Evolutionary conservation across 1,139 yeast genomes (phyloP).

Genomic region (Sugiyamaella castrensis): DNA sequence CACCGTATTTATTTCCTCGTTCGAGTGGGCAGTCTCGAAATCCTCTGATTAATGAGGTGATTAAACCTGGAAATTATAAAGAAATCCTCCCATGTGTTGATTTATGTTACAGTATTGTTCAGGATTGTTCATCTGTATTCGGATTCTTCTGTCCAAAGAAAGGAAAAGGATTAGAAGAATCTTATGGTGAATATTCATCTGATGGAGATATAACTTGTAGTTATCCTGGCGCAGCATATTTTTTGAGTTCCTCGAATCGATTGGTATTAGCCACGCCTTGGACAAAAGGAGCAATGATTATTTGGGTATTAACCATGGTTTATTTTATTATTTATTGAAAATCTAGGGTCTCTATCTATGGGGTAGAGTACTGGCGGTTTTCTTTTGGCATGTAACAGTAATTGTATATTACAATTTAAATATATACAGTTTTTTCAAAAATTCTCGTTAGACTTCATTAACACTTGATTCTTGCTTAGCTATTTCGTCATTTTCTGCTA

Average conservation of each 20-base stretch:
- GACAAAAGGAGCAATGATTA: background rate
- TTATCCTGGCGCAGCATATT: conserved; percentile 39
- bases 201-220: conserved; percentile 38
- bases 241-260: conserved; percentile 18
- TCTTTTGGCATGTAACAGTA: too few species aligned
- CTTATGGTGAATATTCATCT: conserved; percentile 32
- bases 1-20: conserved; percentile 50
- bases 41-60: conserved; percentile 50
- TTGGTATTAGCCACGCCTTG: background rate
- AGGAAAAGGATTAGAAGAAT: conserved; percentile 19
- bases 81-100: conserved; percentile 87
- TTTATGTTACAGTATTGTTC: conserved; percentile 71
- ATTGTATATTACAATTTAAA: background rate
- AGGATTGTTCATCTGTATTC: conserved; percentile 79
- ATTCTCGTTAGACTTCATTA: too few species aligned
- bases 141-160: conserved; percentile 67
- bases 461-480: background rate
- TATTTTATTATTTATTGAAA: background rate
- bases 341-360: too few species aligned
- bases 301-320: background rate
- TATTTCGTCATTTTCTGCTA: background rate
- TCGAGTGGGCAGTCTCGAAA: conserved; percentile 58
- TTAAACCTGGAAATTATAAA: conserved; percentile 66
- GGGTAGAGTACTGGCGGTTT: too few species aligned
- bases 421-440: background rate